phyloP scores from a whole-genome alignment of 1,139 yeast species.

The Candida anutae region DNA sequence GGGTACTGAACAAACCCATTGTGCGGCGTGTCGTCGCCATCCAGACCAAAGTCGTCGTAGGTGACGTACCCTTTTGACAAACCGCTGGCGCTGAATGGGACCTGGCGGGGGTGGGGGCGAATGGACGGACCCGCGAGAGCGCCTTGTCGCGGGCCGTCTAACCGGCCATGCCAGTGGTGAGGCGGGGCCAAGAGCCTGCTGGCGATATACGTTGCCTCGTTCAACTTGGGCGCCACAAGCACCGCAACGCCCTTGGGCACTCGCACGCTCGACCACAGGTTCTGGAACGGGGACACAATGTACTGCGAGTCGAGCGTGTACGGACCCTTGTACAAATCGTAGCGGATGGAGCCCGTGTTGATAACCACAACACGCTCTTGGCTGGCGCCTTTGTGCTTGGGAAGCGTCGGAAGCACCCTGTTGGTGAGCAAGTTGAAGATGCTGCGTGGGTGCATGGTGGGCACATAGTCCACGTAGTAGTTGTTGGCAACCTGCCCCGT shows the following conservation, averaged over 20 bases:
- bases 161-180: conserved; percentile 1
- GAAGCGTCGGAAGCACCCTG: conserved; percentile 53
- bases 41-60: conserved; percentile 69
- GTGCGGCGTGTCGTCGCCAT: conserved; percentile 89
- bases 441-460: conserved; percentile 52
- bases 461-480: conserved; percentile 65
- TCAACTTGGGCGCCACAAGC: conserved; percentile 40
- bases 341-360: conserved; percentile 86
- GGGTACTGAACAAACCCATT: conserved; percentile 48
- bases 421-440: conserved; percentile 54
- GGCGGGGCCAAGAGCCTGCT: conserved; percentile 3
- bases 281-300: conserved; percentile 80
- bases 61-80: conserved; percentile 67
- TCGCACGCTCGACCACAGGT: conserved; percentile 61
- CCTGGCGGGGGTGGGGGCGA: background rate
- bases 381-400: conserved; percentile 7
- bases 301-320: conserved; percentile 76
- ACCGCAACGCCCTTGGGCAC: conserved; percentile 47
- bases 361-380: conserved; percentile 56
- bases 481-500: conserved; percentile 61
- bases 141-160: background rate
- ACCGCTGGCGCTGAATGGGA: conserved; percentile 8
- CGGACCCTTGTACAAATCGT: conserved; percentile 80
- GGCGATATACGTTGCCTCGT: conserved; percentile 41
- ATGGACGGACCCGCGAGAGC: conserved; percentile 1